Percentiles rank a stretch among this genome's conserved stretches.
Conservation (phyloP, 2,329 filamentous ascomycete species). For the Eutypa lata region DNA sequence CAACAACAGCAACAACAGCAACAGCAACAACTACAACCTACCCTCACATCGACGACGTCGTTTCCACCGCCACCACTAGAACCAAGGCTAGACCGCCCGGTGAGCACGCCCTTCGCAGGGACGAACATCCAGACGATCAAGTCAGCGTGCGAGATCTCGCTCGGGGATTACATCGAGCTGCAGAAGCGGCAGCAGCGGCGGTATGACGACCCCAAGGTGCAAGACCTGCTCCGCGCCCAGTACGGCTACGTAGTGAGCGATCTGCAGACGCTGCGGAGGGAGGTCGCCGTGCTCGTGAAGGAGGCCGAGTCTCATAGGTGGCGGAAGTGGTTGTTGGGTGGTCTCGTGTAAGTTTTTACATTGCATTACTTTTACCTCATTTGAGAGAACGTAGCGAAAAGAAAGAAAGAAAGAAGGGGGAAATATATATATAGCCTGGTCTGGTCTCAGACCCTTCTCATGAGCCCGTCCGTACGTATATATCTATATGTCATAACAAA, state of each 20-base stretch:
- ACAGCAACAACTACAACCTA: no score
- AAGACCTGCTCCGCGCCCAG: conserved; percentile 37
- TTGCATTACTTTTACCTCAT: not conserved
- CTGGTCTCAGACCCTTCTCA: no score
- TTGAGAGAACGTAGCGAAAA: no score
- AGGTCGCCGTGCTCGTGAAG: conserved; percentile 41
- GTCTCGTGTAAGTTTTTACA: conserved; percentile 42
- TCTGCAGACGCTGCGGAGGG: conserved; percentile 40
- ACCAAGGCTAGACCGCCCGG: no score
- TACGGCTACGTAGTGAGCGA: conserved; percentile 41
- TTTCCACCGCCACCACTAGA: conserved; percentile 7
- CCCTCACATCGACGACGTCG: conserved; percentile 7
- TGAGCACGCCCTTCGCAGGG: conserved; percentile 11
- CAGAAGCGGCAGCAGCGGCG: conserved; percentile 33
- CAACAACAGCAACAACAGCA: no score
- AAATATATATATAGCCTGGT: no score
- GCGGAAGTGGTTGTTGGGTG: conserved; percentile 51
- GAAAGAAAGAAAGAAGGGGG: no score
- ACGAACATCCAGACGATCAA: conserved; percentile 20
- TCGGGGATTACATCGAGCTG: conserved; percentile 32
- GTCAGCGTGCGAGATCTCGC: conserved; percentile 26
- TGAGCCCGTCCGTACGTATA: no score
- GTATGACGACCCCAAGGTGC: no score
- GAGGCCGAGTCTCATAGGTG: conserved; percentile 47
- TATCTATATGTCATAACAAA: no score